phyloP scores from a whole-genome alignment of 352 stramenopile species.

The Vaucheria bursata region DNA sequence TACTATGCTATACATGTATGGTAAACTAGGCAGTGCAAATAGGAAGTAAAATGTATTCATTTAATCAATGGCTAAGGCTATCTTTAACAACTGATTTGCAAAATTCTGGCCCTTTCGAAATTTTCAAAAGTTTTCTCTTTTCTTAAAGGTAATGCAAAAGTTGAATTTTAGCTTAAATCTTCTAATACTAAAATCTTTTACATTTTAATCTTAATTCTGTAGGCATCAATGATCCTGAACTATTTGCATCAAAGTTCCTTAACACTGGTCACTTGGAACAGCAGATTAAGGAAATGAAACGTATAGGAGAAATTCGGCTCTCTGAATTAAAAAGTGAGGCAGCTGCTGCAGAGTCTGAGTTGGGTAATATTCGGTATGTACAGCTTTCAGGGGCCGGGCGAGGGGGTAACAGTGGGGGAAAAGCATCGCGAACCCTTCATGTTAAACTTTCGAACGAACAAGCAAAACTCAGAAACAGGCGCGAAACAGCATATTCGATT shows the following conservation, averaged over 20 bases:
- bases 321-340: background rate
- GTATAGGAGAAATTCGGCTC: background rate
- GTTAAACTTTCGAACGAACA: background rate
- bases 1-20: too few relatives aligned
- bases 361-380: background rate
- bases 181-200: constrained; percentile 20
- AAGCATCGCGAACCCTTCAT: background rate
- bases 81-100: background rate
- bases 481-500: constrained; percentile 28
- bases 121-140: background rate
- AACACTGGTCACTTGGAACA: constrained; percentile 31
- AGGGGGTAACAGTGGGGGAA: background rate
- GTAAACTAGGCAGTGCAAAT: background rate
- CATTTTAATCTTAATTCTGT: constrained; percentile 19
- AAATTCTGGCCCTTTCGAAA: background rate
- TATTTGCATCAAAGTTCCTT: constrained; percentile 31
- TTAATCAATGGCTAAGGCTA: background rate
- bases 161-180: too few relatives aligned
- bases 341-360: background rate
- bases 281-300: constrained; percentile 41
- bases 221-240: constrained; percentile 28
- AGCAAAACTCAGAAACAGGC: constrained; percentile 23
- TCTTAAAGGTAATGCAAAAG: background rate
- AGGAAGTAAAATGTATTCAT: background rate
- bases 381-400: background rate